These are phyloP conservation scores for Incumbomyces lentus DNA, from an alignment of 2,329 filamentous ascomycete genomes.

Conservation along the genomic window DNA sequence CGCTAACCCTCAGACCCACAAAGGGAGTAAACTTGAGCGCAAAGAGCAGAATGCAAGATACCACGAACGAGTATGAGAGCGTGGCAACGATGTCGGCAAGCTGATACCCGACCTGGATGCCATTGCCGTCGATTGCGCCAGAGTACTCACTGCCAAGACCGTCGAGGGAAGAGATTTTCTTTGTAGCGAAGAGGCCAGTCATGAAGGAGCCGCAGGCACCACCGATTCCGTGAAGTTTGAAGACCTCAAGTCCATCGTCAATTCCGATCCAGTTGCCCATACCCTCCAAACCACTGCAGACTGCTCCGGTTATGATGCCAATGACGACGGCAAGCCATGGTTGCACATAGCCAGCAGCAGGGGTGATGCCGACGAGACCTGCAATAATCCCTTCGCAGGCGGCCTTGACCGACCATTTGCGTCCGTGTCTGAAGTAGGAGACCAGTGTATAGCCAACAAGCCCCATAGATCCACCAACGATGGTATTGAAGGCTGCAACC, in stretches of 20 bases:
- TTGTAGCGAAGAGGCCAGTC: slow-evolving; percentile 46
- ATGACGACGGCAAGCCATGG: slow-evolving; percentile 53
- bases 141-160: slow-evolving; percentile 32
- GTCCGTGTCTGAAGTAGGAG: slow-evolving; percentile 79
- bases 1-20: slow-evolving; percentile 44
- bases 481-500: slow-evolving; percentile 79
- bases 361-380: slow-evolving; percentile 78
- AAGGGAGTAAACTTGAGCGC: slow-evolving; percentile 41
- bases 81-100: slow-evolving; percentile 47
- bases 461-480: slow-evolving; percentile 71
- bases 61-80: slow-evolving; percentile 42
- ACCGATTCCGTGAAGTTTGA: slow-evolving; percentile 32
- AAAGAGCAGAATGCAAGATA: slow-evolving; percentile 42
- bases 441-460: slow-evolving; percentile 72
- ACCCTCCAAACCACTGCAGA: not conserved
- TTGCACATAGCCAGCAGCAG: slow-evolving; percentile 75
- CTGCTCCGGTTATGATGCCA: slow-evolving; percentile 43
- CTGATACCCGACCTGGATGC: slow-evolving; percentile 46
- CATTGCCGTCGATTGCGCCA: slow-evolving; percentile 47
- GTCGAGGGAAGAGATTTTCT: slow-evolving; percentile 36
- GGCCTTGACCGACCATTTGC: slow-evolving; percentile 85
- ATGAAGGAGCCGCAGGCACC: slow-evolving; percentile 49
- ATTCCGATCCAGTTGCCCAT: slow-evolving; percentile 42
- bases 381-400: slow-evolving; percentile 88
- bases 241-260: slow-evolving; percentile 50